These are phyloP conservation scores for Pythium phragmiticola DNA, from an alignment of 352 stramenopile genomes.

Conservation along the genomic window DNA sequence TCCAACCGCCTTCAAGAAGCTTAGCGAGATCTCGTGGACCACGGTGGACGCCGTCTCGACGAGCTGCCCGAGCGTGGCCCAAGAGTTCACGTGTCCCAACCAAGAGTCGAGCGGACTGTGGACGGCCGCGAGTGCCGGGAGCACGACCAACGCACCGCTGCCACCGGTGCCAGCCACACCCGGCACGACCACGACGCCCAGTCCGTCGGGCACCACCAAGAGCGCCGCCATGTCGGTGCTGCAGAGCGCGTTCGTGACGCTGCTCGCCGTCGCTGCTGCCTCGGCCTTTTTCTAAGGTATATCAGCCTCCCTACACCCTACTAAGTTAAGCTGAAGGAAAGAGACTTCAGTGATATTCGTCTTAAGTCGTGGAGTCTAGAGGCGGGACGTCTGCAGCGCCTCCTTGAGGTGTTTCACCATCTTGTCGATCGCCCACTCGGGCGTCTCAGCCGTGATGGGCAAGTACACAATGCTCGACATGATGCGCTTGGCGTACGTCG, in stretches of 20 bases:
- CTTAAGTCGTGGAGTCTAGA: constrained; percentile 13
- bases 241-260: neutral
- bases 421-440: constrained; percentile 75
- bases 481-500: constrained; percentile 60
- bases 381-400: constrained; percentile 37
- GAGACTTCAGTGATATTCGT: neutral
- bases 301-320: neutral
- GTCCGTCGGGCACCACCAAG: neutral
- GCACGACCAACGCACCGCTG: constrained; percentile 6
- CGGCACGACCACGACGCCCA: neutral
- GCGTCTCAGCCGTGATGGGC: constrained; percentile 72
- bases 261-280: neutral
- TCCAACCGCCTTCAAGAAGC: constrained; percentile 11
- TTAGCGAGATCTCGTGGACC: constrained; percentile 17
- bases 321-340: neutral
- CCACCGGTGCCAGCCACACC: neutral
- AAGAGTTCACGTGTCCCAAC: constrained; percentile 35
- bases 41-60: constrained; percentile 11
- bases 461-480: constrained; percentile 83
- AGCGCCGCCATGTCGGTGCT: neutral
- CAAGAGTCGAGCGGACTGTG: constrained; percentile 46
- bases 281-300: neutral
- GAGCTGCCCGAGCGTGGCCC: constrained; percentile 8
- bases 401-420: constrained; percentile 66
- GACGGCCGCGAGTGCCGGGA: constrained; percentile 14